These are phyloP conservation scores for Colletotrichum sp. DNA, from an alignment of 2,329 filamentous ascomycete species.

Conservation along the genomic window DNA sequence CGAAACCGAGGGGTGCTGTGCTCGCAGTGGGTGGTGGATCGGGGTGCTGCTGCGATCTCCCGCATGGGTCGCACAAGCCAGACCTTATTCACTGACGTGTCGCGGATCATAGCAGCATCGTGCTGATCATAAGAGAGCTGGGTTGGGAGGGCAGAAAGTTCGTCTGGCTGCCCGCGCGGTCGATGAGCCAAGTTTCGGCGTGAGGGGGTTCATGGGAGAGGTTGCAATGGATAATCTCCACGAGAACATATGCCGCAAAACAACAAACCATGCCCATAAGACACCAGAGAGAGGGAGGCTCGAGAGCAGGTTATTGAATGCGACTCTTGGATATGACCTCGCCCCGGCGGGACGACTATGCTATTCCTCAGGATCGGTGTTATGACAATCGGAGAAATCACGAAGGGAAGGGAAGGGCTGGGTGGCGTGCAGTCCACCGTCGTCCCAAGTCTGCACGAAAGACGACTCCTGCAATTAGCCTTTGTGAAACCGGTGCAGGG, in stretches of 20 bases:
- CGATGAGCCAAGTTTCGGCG: background rate
- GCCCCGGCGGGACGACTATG: background rate
- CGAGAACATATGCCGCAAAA: background rate
- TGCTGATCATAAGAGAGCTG: background rate
- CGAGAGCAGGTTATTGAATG: background rate
- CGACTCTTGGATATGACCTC: background rate
- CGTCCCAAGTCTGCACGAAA: conserved; percentile 15
- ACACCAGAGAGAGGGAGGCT: background rate
- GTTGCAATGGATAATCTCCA: background rate
- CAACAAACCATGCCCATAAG: background rate
- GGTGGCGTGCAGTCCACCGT: background rate
- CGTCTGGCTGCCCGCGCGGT: background rate
- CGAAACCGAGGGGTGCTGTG: background rate
- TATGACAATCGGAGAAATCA: background rate
- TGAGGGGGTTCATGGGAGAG: background rate
- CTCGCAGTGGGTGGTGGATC: background rate
- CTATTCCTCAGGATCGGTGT: background rate
- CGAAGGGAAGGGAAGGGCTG: background rate
- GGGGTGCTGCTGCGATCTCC: conserved; percentile 1
- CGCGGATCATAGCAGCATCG: conserved; percentile 1
- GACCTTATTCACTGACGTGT: conserved; percentile 17
- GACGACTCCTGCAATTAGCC: conserved; percentile 17
- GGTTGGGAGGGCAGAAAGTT: background rate
- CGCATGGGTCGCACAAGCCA: conserved; percentile 20
- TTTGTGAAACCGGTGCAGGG: conserved; percentile 11